Conservation (phyloP, 1,284 basidiomycete species). For the Malassezia furfur region DNA sequence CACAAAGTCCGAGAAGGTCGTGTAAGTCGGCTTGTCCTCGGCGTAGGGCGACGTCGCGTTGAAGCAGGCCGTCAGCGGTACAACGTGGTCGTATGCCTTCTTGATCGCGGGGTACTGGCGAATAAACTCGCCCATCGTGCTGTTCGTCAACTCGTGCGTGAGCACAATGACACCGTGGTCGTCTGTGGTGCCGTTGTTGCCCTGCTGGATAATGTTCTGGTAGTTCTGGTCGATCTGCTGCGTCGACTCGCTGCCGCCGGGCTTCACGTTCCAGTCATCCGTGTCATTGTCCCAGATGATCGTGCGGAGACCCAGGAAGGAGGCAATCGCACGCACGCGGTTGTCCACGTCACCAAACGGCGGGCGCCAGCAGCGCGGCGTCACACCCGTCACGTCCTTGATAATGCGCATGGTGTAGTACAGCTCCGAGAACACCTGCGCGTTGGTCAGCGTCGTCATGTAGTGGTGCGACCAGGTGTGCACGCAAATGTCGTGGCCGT, state of each 20-base stretch:
- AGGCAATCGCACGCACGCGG: slow-evolving; percentile 53
- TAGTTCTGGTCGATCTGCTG: slow-evolving; percentile 50
- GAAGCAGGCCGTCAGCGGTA: slow-evolving; percentile 41
- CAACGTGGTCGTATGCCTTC: slow-evolving; percentile 37
- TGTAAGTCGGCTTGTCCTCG: slow-evolving; percentile 48
- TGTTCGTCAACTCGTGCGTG: slow-evolving; percentile 43
- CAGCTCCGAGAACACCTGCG: slow-evolving; percentile 54
- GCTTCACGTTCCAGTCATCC: slow-evolving; percentile 50
- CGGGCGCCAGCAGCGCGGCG: slow-evolving; percentile 51
- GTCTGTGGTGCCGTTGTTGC: slow-evolving; percentile 44
- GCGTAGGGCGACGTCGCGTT: slow-evolving; percentile 50
- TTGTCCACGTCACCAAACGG: slow-evolving; percentile 55
- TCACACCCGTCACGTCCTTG: slow-evolving; percentile 53
- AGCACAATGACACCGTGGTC: slow-evolving; percentile 26
- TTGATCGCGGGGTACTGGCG: slow-evolving; percentile 32
- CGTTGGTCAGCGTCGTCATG: slow-evolving; percentile 52
- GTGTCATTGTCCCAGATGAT: slow-evolving; percentile 53
- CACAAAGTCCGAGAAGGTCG: slow-evolving; percentile 35
- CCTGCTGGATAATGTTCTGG: slow-evolving; percentile 49
- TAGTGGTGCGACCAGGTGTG: slow-evolving; percentile 51
- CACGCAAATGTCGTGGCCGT: slow-evolving; percentile 40
- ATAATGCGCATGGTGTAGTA: slow-evolving; percentile 54
- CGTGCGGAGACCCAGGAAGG: slow-evolving; percentile 51
- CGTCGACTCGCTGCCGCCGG: slow-evolving; percentile 44
- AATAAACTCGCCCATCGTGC: slow-evolving; percentile 39